phyloP scores from a whole-genome alignment of 2,329 filamentous ascomycete species.

The Aspergillus ochraceoroseus region DNA sequence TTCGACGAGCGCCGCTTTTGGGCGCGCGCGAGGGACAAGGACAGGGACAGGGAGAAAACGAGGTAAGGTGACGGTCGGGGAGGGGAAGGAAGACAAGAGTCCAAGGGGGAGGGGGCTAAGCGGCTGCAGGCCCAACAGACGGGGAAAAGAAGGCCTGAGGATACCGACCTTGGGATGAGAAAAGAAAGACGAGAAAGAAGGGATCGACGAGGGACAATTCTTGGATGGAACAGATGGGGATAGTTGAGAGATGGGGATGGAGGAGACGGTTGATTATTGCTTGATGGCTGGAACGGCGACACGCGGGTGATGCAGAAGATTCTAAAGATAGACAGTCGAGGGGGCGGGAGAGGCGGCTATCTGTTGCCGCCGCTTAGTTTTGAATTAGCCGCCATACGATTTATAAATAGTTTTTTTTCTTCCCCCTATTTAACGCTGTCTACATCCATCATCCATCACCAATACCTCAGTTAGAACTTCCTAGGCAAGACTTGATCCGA shows the following conservation, averaged over 20 bases:
- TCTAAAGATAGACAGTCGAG: slow-evolving; percentile 30
- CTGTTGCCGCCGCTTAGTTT: slow-evolving; percentile 12
- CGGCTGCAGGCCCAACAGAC: slow-evolving; percentile 8
- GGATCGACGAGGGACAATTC: slow-evolving; percentile 14
- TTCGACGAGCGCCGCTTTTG: too few species aligned
- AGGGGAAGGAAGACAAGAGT: slow-evolving; percentile 1
- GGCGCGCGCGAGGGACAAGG: too few species aligned
- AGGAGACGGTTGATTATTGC: slow-evolving; percentile 16
- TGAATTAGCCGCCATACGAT: slow-evolving; percentile 14
- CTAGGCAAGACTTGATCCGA: too few species aligned
- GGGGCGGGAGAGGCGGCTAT: slow-evolving; percentile 12
- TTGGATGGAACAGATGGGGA: slow-evolving; percentile 14
- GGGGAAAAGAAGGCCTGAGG: slow-evolving; percentile 11
- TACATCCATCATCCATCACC: too few species aligned
- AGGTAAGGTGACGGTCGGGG: slow-evolving; percentile 3
- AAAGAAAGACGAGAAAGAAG: slow-evolving; percentile 6
- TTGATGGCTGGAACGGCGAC: slow-evolving; percentile 21
- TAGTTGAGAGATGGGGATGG: slow-evolving; percentile 16
- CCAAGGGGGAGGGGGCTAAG: slow-evolving; percentile 7
- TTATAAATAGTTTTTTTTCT: too few species aligned
- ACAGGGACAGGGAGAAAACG: too few species aligned
- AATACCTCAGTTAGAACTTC: too few species aligned
- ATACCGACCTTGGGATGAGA: slow-evolving; percentile 13
- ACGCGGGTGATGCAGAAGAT: slow-evolving; percentile 30
- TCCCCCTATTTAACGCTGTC: too few species aligned